A percentile compares a stretch with the other conserved stretches of the same genome.
These are phyloP conservation scores for Klebsormidium nitens DNA, from an alignment of 139 green algal species.

Conservation along the genomic window DNA sequence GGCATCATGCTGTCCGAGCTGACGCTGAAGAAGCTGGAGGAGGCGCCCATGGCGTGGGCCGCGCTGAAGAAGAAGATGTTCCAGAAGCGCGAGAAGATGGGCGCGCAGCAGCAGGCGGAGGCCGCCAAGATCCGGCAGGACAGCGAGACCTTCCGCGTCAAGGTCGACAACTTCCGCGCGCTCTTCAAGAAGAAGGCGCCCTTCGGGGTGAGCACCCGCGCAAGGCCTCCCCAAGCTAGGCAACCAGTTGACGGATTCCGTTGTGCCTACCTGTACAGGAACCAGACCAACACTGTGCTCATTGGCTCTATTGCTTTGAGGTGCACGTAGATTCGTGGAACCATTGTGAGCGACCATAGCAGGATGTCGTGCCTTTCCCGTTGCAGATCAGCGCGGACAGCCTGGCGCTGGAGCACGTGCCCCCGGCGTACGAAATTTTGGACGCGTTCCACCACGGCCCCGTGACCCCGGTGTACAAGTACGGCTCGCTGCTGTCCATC, in stretches of 20 bases:
- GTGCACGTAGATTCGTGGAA: too few species aligned
- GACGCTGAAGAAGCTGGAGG: conserved; percentile 60
- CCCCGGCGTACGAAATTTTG: conserved; percentile 16
- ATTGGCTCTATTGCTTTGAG: too few species aligned
- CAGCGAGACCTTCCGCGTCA: conserved; percentile 69
- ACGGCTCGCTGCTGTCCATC: conserved; percentile 57
- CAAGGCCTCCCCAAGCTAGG: too few species aligned
- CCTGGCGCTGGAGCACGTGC: conserved; percentile 48
- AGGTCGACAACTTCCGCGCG: conserved; percentile 67
- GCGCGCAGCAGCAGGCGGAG: conserved; percentile 66
- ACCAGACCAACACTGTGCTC: too few species aligned
- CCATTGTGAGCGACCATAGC: too few species aligned
- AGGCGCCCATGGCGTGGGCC: conserved; percentile 52
- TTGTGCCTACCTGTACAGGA: conserved; percentile 15
- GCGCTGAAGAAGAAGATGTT: conserved; percentile 77
- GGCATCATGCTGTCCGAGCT: conserved; percentile 54
- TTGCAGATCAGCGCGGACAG: conserved; percentile 39
- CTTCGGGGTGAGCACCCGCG: conserved; percentile 45
- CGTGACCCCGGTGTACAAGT: conserved; percentile 46
- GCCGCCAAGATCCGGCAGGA: conserved; percentile 71
- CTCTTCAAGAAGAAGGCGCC: conserved; percentile 74
- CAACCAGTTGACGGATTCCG: too few species aligned
- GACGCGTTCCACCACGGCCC: conserved; percentile 35
- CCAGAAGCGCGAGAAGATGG: conserved; percentile 64
- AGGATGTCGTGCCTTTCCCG: too few species aligned